These are phyloP conservation scores for Phytophthora cajani DNA, from an alignment of 352 stramenopile species.

Conservation along the genomic window DNA sequence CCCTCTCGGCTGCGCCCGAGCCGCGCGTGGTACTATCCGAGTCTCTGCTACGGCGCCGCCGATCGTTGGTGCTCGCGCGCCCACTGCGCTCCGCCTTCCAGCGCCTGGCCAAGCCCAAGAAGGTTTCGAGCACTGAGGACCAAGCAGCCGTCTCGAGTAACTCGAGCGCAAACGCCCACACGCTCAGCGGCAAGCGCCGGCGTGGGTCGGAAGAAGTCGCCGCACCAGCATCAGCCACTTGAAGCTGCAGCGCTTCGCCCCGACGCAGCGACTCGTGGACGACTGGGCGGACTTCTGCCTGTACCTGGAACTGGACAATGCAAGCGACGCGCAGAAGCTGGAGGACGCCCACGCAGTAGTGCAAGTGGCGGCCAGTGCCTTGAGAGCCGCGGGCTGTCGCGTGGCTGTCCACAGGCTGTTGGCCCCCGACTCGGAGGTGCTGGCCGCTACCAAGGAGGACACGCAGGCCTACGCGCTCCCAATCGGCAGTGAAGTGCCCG, in stretches of 20 bases:
- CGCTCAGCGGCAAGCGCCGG: slow-evolving; percentile 13
- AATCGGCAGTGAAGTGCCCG: slow-evolving; percentile 40
- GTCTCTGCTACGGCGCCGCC: slow-evolving; percentile 18
- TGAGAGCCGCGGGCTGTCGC: slow-evolving; percentile 50
- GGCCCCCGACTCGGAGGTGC: slow-evolving; percentile 30
- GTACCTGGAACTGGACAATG: slow-evolving; percentile 36
- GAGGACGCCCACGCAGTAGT: slow-evolving; percentile 49
- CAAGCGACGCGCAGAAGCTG: neutral
- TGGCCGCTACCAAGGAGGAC: slow-evolving; percentile 29
- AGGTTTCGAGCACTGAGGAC: neutral
- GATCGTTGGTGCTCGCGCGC: slow-evolving; percentile 23
- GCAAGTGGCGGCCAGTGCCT: slow-evolving; percentile 40
- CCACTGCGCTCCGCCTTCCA: slow-evolving; percentile 19
- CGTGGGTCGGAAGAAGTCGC: neutral
- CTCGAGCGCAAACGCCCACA: neutral
- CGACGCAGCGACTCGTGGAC: slow-evolving; percentile 34
- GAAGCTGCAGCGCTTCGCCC: slow-evolving; percentile 43
- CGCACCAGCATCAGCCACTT: slow-evolving; percentile 26
- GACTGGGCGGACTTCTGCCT: slow-evolving; percentile 50
- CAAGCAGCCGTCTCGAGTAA: neutral
- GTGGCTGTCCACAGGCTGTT: slow-evolving; percentile 53
- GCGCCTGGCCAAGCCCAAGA: slow-evolving; percentile 28
- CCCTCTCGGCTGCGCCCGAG: slow-evolving; percentile 12
- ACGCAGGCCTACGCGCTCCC: slow-evolving; percentile 58
- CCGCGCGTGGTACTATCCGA: slow-evolving; percentile 10